Percentiles rank a stretch among this genome's conserved stretches.
Evolutionary conservation across 2,329 filamentous ascomycete genomes (phyloP).

Genomic region (Ophiostoma angusticollis): DNA sequence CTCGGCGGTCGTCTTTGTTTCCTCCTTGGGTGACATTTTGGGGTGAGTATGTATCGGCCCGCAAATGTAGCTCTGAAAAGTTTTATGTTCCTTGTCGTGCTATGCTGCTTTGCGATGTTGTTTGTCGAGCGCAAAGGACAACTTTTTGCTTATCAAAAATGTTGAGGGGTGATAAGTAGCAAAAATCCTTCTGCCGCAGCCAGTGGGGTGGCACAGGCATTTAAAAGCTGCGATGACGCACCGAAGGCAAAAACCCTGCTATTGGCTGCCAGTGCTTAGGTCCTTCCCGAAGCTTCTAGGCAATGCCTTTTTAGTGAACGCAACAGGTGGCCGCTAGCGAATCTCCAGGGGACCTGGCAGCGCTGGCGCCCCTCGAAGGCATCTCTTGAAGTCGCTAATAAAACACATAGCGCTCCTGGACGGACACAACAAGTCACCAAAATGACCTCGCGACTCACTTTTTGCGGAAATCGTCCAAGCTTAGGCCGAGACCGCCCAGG

Average conservation of each 20-base stretch:
- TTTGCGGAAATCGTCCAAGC: constrained; percentile 43
- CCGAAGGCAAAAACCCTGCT: background rate
- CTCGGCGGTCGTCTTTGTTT: constrained; percentile 25
- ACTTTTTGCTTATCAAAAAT: constrained; percentile 8
- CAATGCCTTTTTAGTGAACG: constrained; percentile 3
- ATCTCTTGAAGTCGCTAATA: no score
- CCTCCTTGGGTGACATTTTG: constrained; percentile 23
- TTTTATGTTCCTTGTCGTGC: background rate
- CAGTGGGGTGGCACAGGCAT: constrained; percentile 6
- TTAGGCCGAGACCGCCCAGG: constrained; percentile 29
- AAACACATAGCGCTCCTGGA: background rate
- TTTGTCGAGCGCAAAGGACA: background rate
- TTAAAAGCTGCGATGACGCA: constrained; percentile 10
- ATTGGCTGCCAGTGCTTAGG: no score
- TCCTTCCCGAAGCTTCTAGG: constrained; percentile 14
- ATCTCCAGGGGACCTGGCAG: no score
- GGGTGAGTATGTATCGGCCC: constrained; percentile 2
- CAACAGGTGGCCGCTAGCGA: background rate
- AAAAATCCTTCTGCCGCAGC: constrained; percentile 2
- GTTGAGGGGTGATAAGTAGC: constrained; percentile 8
- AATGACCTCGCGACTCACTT: constrained; percentile 14
- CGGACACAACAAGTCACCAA: background rate
- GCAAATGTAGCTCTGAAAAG: background rate
- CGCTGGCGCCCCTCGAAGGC: no score
- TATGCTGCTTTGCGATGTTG: background rate